Evolutionary conservation across 177 flowering plant genomes (phyloP).

Genomic region (Vitis hybrid): DNA sequence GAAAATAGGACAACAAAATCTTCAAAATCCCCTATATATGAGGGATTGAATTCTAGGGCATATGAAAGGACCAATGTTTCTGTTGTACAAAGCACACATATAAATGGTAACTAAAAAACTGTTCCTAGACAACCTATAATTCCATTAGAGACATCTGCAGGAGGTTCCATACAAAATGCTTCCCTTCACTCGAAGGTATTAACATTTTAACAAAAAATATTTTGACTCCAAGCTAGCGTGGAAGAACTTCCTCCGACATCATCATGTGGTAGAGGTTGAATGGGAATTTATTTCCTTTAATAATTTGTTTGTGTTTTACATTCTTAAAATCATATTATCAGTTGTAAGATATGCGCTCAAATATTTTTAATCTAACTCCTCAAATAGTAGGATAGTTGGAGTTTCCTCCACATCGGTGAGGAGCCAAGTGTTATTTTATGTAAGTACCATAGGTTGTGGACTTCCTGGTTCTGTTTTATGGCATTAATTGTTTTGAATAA

Average conservation of each 20-base stretch:
- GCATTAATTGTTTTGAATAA: slow-evolving; percentile 8
- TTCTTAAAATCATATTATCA: too few species aligned
- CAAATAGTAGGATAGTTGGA: too few species aligned
- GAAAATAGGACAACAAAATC: slow-evolving; percentile 56
- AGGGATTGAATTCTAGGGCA: slow-evolving; percentile 63
- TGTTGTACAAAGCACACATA: slow-evolving; percentile 84
- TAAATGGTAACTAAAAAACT: slow-evolving; percentile 33
- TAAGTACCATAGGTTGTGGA: neutral
- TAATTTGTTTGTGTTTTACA: too few species aligned
- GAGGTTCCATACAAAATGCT: slow-evolving; percentile 43
- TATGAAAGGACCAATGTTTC: slow-evolving; percentile 43
- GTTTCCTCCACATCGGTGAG: too few species aligned
- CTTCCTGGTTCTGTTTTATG: neutral
- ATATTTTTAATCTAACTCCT: too few species aligned
- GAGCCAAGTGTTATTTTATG: neutral
- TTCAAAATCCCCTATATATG: slow-evolving; percentile 41
- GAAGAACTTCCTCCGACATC: too few species aligned
- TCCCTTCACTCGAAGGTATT: slow-evolving; percentile 63
- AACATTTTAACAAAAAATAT: too few species aligned
- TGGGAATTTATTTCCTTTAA: too few species aligned
- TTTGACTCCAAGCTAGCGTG: too few species aligned
- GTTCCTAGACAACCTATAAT: slow-evolving; percentile 48
- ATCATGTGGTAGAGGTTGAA: too few species aligned
- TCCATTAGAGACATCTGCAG: slow-evolving; percentile 79
- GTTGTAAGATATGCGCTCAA: too few species aligned